Base-by-base conservation (phyloP, 2,329 filamentous ascomycete species). In the Chaetomiaceae sp. region DNA sequence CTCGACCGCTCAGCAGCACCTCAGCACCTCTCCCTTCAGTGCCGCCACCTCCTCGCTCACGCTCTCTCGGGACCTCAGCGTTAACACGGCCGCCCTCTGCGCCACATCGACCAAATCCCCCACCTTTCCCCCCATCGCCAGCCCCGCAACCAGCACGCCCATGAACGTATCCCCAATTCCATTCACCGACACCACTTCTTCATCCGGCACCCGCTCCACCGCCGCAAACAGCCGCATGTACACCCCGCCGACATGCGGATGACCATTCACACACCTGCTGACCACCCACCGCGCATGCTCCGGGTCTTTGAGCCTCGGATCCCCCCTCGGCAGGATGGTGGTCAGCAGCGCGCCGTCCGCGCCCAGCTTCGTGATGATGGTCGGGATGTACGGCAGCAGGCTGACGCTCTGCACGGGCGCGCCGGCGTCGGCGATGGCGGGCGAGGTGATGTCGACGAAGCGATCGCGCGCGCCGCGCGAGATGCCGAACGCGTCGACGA, bases 161-260 rank as follows among this genome's bases (percentile, higher is more conserved):
- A 94, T 72, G 63, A 97, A 90, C 0, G 93, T 96, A 66, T 98
- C 93, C 0, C 93, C 93, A 2, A 88, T 89, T 0, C 91, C 93
- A 62, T 97, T 97, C 9, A 97, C 91, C 38, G 88, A 95, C 1
- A 91, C 81, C 1, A 95, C 74, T n/a, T n/a, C n/a, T n/a, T n/a
- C n/a, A 20, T 93, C 80, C 17, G 76, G 67, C 0, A 95, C 74
- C 14, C 71, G 67, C 61, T 86, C 81, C 1, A 77, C 78, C 0
- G 85, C 72, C 0, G 86, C 79, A 62, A 88, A 86, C 17, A 79
- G 55, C 27, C 78, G 64, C 83, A 96, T 89, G 60, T 96, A 96
- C 3, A 96, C 74, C 0, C 90, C 91, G 0, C 89, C 81, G 0
- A 83, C 71, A 7, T 71, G 65, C 1, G 68, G 69, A 24, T 78